Evolutionary conservation across 2,329 filamentous ascomycete genomes (phyloP), one percentile per base, ranked within the genome.

Genomic region (Botrytis medusae): DNA sequence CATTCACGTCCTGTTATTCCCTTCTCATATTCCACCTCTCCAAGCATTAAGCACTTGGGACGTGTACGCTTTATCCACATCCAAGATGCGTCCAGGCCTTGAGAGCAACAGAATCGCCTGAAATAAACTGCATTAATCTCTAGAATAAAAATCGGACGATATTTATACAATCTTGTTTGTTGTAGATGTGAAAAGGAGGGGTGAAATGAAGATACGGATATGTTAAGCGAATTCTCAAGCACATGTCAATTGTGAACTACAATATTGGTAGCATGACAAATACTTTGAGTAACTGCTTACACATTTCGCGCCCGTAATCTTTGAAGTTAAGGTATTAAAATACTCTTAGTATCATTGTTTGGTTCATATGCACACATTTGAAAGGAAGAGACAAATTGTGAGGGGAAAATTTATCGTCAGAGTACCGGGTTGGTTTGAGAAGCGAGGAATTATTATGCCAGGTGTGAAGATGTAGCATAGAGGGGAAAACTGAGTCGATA

Each of bases 11-110:
- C 1, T 29, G 12, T n/a, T 29, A 5, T 1, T 25, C 14, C 12
- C 46, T 25, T n/a, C 12, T 16, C 12, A 7, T 25, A 5, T 54
- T n/a, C 2, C 48, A n/a, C 48, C 5, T 37, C 12, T 3, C n/a
- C 6, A 54, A 54, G 5, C 3, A 54, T 54, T 3, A 54, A 54
- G 12, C 25, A 29, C 5, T 16, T 29, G 0, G 4, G 16, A 0
- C 5, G 25, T 16, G 12, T 54, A 18, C 8, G 1, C 2, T 29
- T 29, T 6, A 2, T 29, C 0, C 51, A 4, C n/a, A 29, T 1
- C 1, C 14, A 54, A 3, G 2, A 9, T 0, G 0, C 0, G 1
- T 29, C 51, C n/a, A n/a, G 48, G 29, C 48, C 42, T 44, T 44
- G 10, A 14, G 12, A 44, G 12, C 16, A 16, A 2, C 12, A 16